phyloP scores from a whole-genome alignment of 192 early-diverging fungal genomes.

The Gonapodya sp. region DNA sequence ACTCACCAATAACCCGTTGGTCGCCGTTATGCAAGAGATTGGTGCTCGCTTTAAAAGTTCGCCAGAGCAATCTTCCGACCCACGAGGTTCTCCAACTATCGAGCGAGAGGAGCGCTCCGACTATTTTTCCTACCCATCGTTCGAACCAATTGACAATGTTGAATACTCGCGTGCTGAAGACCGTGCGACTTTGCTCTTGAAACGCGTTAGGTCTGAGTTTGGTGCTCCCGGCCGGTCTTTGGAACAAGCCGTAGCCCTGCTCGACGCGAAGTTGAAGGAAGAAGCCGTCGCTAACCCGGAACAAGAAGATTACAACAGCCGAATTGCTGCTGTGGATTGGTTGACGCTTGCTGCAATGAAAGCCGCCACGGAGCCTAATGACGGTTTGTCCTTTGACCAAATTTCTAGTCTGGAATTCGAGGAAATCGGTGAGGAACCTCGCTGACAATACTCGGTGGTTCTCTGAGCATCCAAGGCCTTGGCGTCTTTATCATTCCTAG shows the following conservation, averaged over 20 bases:
- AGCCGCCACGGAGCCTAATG: background rate
- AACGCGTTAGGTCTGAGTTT: background rate
- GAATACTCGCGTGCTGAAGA: background rate
- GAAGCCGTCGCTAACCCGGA: background rate
- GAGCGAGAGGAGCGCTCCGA: background rate
- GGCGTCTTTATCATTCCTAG: background rate
- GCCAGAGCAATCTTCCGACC: background rate
- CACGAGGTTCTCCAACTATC: background rate
- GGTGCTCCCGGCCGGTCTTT: conserved; percentile 2
- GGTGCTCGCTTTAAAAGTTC: background rate
- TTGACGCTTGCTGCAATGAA: background rate
- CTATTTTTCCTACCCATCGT: background rate
- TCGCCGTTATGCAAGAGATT: background rate
- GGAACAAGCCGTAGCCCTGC: background rate
- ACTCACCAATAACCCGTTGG: background rate
- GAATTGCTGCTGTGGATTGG: background rate
- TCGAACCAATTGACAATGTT: background rate
- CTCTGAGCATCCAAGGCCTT: background rate
- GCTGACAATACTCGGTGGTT: background rate
- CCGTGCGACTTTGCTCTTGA: background rate
- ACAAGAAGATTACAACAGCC: background rate
- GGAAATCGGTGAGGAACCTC: background rate
- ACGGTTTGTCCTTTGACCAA: background rate
- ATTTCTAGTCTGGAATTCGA: background rate
- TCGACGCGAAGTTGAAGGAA: background rate